Percentiles rank a stretch among this genome's conserved stretches.
phyloP scores from a whole-genome alignment of 306 rosid genomes.

The Senna siamea region DNA sequence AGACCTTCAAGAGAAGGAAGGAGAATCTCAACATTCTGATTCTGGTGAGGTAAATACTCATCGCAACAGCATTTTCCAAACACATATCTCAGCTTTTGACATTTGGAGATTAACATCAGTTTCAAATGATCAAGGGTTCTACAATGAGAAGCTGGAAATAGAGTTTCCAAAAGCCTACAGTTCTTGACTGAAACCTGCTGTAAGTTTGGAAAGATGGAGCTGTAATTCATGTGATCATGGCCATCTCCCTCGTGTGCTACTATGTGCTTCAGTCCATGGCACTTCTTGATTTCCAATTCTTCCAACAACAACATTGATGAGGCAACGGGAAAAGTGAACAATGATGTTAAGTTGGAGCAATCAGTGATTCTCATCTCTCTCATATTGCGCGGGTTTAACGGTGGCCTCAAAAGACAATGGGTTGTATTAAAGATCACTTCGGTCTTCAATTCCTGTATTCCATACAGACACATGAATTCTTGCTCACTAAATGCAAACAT shows the following conservation, averaged over 20 bases:
- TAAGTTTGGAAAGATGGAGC: background rate
- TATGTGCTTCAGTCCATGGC: background rate
- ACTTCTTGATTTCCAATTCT: background rate
- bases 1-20: slow-evolving; percentile 26
- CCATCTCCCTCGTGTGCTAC: background rate
- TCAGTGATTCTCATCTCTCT: background rate
- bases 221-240: background rate
- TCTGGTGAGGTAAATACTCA: no score
- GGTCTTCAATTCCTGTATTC: background rate
- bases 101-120: no score
- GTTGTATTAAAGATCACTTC: background rate
- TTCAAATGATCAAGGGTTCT: no score
- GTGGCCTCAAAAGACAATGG: background rate
- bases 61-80: no score
- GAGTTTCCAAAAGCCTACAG: slow-evolving; percentile 15
- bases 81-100: no score
- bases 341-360: slow-evolving; percentile 5
- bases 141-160: background rate
- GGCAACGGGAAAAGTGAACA: slow-evolving; percentile 25
- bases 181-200: background rate
- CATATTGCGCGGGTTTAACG: background rate
- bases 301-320: slow-evolving; percentile 18
- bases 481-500: no score
- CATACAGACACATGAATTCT: no score
- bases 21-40: background rate